phyloP scores from a whole-genome alignment of 2,329 filamentous ascomycete species.

The Sporothrix brunneoviolacea region DNA sequence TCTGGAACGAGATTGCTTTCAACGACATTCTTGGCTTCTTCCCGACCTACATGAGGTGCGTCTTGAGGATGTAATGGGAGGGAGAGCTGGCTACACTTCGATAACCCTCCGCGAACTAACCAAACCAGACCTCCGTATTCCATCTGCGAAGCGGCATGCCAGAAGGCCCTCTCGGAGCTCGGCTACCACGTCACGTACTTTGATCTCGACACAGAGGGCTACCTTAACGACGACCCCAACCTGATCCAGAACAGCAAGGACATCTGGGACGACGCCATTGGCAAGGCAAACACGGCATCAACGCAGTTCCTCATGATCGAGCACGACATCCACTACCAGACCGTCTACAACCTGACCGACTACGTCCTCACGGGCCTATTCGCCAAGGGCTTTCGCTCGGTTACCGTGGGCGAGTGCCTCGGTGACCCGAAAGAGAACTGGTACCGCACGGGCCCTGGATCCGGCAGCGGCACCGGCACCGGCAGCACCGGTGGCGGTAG shows the following conservation, averaged over 20 bases:
- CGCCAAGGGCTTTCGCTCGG: conserved; percentile 36
- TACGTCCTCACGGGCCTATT: conserved; percentile 37
- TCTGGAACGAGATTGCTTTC: conserved; percentile 40
- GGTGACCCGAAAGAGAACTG: conserved; percentile 44
- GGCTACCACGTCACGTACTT: conserved; percentile 33
- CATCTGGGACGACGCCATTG: conserved; percentile 26
- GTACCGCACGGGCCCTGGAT: conserved; percentile 36
- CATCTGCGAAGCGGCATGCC: conserved; percentile 28
- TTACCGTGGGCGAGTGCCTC: conserved; percentile 51
- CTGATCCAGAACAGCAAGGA: conserved; percentile 30
- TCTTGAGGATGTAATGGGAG: too few relatives aligned
- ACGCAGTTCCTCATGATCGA: conserved; percentile 43
- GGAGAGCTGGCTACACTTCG: too few relatives aligned
- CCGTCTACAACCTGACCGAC: conserved; percentile 40
- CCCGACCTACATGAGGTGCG: conserved; percentile 41
- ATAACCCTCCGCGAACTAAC: too few relatives aligned
- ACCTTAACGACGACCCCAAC: conserved; percentile 25
- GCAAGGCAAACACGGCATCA: conserved; percentile 17
- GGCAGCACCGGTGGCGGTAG: conserved; percentile 1
- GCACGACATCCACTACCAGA: conserved; percentile 41
- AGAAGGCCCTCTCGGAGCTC: conserved; percentile 24
- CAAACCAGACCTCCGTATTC: conserved; percentile 36
- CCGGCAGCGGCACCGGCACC: conserved; percentile 8
- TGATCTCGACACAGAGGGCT: conserved; percentile 31
- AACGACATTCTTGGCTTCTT: conserved; percentile 37